Evolutionary conservation across 2,329 filamentous ascomycete species (phyloP), one percentile per base, ranked within the genome.

Genomic region (Penicillium polonicum): DNA sequence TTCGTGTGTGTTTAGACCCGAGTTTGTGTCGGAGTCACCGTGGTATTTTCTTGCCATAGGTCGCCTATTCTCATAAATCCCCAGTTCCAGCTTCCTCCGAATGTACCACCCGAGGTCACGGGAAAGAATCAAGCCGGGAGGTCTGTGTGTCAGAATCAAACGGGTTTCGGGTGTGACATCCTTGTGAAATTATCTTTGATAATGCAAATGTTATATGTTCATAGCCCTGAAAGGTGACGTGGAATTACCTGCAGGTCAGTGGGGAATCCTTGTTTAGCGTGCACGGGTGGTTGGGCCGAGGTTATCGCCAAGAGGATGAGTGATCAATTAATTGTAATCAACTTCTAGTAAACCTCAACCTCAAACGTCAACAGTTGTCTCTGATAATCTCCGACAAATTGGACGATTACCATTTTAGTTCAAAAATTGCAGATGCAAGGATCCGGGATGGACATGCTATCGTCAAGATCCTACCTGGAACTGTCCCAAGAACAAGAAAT

Each of bases 381-480:
- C 12, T 33, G 12, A 33, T 13, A 13, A 31, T 31, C 29, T 31
- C 29, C 29, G 2, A 15, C 5, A 33, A 33, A 13, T 33, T 33
- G 12, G 4, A 33, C 31, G 5, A 33, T 15, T 33, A 13, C 2
- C 31, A 33, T 15, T 15, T 33, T 33, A 33, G 31, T 12, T 33
- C 31, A 42, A 39, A 39, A 35, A 19, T 4, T 43, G 5, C n/a
- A 44, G 25, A 65, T 64, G 57, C 42, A 50, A 42, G 46, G 13
- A 41, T 15, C 36, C 8, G 23, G 45, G 13, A 43, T 60, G 25
- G 59, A 60, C 27, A 58, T 59, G 21, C 27, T 66, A 46, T 66
- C 64, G 2, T 54, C 65, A 25, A 57, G 65, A 43, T 67, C 63
- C 27, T 65, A 65, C 36, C 55, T 67, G 21, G 62, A 65, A 25